Evolutionary conservation across 148 eudicot genomes (phyloP), one percentile per base, ranked within the genome.

Genomic region (Camellia granthamiana): DNA sequence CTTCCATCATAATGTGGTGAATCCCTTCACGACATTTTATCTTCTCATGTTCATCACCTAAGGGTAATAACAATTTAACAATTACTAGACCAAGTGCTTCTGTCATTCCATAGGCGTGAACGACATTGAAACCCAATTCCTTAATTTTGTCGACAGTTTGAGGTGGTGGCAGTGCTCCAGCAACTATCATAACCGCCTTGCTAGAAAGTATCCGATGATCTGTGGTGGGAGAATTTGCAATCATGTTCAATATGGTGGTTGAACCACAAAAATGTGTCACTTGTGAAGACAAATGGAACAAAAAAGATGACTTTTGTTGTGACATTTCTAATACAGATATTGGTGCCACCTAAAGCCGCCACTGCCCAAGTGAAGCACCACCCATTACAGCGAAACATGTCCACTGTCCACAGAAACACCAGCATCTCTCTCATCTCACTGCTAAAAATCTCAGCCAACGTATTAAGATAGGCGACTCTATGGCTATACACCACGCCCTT

Each of bases 291-390:
- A 77, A 21, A 92, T 81, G 44, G 82, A 69, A 49, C 81, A 78
- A 14, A 90, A 14, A 90, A 86, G 58, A 91, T 87, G 23, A 54
- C 84, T 46, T 85, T 44, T 11, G 90, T 60, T 3, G 89, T 84
- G 47, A 88, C 85, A 72, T 83, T 83, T 80, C 91, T 78, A 11
- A 85, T 82, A 77, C 91, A 91, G 49, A 92, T 72, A 75, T 90
- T 92, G 1, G 88, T 85, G 70, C 93, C 95, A 63, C 95, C 95
- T 6, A 87, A 80, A 42, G 90, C 93, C 3, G 95, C 91, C 79
- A 90, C 69, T 63, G 85, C 91, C 95, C 95, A 92, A 13, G 88
- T 77, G 56, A 86, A 78, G 82, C 91, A 84, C 90, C 91, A 88
- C 42, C 92, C 91, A 12, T 83, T 86, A 80, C 88, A 86, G 38